These are phyloP conservation scores for Botryotinia globosa DNA, from an alignment of 2,329 filamentous ascomycete genomes.

Conservation along the genomic window DNA sequence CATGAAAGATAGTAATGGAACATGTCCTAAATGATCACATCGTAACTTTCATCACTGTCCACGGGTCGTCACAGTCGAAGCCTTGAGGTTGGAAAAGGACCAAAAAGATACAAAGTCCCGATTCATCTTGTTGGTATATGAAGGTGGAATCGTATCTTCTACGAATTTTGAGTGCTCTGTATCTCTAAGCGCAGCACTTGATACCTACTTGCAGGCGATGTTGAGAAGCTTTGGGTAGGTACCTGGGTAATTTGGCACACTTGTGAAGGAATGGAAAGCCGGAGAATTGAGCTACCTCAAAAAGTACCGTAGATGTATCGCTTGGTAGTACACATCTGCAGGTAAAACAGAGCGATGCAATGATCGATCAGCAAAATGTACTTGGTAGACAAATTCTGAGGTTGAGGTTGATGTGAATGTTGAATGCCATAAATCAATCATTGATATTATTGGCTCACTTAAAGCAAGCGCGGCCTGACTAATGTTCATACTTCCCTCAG, in stretches of 20 bases:
- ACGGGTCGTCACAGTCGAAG: background rate
- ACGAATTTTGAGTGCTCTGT: background rate
- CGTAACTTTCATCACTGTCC: background rate
- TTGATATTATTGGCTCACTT: background rate
- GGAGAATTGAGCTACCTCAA: background rate
- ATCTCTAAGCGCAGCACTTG: slow-evolving; percentile 1
- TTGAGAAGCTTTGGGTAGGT: background rate
- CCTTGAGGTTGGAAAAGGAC: background rate
- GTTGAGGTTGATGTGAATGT: background rate
- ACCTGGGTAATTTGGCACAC: background rate
- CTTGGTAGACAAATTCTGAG: background rate
- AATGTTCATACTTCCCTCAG: background rate
- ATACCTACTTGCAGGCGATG: background rate
- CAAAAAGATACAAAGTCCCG: background rate
- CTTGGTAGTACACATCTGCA: background rate
- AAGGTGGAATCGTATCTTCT: background rate
- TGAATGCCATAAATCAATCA: background rate
- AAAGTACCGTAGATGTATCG: background rate
- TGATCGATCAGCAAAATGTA: background rate
- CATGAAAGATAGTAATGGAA: background rate
- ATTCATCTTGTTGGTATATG: background rate
- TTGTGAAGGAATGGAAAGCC: background rate
- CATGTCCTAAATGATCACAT: background rate
- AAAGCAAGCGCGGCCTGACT: background rate
- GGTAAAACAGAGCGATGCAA: background rate